phyloP scores from a whole-genome alignment of 1,284 basidiomycete species.

The Vanrija sp. region DNA sequence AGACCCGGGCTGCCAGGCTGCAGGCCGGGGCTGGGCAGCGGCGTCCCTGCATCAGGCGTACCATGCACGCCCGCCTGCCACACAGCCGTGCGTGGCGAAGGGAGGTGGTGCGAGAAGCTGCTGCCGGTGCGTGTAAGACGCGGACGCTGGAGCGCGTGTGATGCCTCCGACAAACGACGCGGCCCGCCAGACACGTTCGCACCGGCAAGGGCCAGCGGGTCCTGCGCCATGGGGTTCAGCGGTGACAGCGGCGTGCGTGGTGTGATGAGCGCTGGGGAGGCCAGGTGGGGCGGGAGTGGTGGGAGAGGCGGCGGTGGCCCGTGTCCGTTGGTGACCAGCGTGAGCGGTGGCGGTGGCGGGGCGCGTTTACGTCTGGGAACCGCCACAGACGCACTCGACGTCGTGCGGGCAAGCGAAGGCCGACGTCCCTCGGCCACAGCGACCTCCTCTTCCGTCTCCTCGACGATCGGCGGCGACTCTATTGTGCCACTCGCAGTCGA shows the following conservation, averaged over 20 bases:
- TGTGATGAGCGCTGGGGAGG: not conserved
- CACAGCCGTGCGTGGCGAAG: too few relatives aligned
- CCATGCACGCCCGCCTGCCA: too few relatives aligned
- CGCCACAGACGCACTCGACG: not conserved
- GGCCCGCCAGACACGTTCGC: too few relatives aligned
- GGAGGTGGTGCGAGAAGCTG: not conserved
- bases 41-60: too few relatives aligned
- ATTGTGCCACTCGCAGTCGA: not conserved
- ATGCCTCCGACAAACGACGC: not conserved
- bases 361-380: constrained; percentile 1
- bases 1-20: too few relatives aligned
- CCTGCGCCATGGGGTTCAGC: constrained; percentile 3
- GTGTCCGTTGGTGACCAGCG: not conserved
- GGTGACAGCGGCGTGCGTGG: constrained; percentile 8
- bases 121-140: not conserved
- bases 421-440: not conserved
- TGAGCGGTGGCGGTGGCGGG: constrained; percentile 11
- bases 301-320: not conserved
- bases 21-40: too few relatives aligned
- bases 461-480: constrained; percentile 9
- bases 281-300: not conserved
- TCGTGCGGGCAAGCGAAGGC: not conserved
- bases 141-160: not conserved
- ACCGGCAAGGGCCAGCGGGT: too few relatives aligned
- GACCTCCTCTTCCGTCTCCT: constrained; percentile 12